These are phyloP conservation scores for Hypericum androsaemum DNA, from an alignment of 345 rosid species.

Conservation along the genomic window DNA sequence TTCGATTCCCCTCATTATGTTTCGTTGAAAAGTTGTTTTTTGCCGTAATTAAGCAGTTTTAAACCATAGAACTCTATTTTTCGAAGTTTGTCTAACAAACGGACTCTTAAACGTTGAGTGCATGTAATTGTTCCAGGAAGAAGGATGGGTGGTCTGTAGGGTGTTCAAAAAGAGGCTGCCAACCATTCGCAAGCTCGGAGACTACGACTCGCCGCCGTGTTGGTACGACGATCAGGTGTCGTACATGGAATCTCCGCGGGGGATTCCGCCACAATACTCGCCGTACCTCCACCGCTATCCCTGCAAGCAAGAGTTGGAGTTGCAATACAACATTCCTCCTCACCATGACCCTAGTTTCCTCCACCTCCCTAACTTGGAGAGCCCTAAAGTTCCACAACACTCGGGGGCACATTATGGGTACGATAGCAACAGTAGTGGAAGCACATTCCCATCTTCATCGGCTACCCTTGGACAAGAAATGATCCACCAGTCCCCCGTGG, in stretches of 20 bases:
- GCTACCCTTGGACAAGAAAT: constrained; percentile 44
- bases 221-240: constrained; percentile 87
- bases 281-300: constrained; percentile 43
- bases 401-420: constrained; percentile 34
- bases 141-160: constrained; percentile 97
- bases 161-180: constrained; percentile 85
- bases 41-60: no score
- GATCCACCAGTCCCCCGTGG: constrained; percentile 54
- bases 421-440: constrained; percentile 36
- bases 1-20: not conserved
- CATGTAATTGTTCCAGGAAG: constrained; percentile 31
- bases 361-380: constrained; percentile 74
- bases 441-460: constrained; percentile 42
- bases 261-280: constrained; percentile 37
- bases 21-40: no score
- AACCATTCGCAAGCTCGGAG: constrained; percentile 41
- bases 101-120: constrained; percentile 3
- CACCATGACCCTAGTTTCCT: constrained; percentile 43
- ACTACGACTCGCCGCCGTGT: constrained; percentile 44
- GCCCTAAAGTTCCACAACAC: constrained; percentile 63
- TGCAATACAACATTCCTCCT: constrained; percentile 32
- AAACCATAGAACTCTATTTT: no score
- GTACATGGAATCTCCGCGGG: constrained; percentile 54
- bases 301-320: constrained; percentile 77
- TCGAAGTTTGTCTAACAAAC: no score